Base-by-base conservation (phyloP, 768 basidiomycete genomes). In the Gelatoporia subvermispora region DNA sequence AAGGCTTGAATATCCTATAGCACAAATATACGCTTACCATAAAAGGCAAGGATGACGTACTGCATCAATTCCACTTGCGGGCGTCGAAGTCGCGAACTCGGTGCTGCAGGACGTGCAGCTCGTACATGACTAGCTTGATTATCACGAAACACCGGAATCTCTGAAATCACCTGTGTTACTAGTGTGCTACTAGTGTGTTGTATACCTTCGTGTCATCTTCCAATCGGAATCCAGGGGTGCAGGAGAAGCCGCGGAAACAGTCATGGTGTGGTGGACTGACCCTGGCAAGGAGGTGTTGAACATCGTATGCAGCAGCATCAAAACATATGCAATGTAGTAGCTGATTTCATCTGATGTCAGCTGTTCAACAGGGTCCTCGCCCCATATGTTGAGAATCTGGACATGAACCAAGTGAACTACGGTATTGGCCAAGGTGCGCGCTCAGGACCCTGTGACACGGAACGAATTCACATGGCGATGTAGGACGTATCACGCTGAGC, bases 321-420 rank as follows among this genome's bases (percentile, higher is more conserved):
- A 41, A 40, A 44, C 36, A 25, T 23, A 47, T 17, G 8, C 23
- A 24, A 41, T 35, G 36, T 40, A 16, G 17, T 38, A 25, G 34
- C n/a, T 18, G 20, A 42, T 35, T 44, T n/a, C 31, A 16, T 25
- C n/a, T 17, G 15, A 9, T 35, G 41, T 15, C 50, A 82, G 88
- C 65, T 93, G 57, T 88, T 96, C 71, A 94, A 94, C 65, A 82
- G 88, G 55, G 88, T 93, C 54, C 81, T 96, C 43, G 89, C 90
- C 22, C 93, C 92, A 0, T 97, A 97, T 77, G 87, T 97, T 55
- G 92, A 93, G 72, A 95, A 97, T 63, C 71, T 99, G 65, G 93
- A 97, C 66, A 79, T 93, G 64, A 87, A 91, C 63, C 91, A 94
- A 67, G 87, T 98, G 42, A 93, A 93, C 62, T 86, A 95, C 74